phyloP scores from a whole-genome alignment of 768 basidiomycete species.

The Megacollybia marginata region DNA sequence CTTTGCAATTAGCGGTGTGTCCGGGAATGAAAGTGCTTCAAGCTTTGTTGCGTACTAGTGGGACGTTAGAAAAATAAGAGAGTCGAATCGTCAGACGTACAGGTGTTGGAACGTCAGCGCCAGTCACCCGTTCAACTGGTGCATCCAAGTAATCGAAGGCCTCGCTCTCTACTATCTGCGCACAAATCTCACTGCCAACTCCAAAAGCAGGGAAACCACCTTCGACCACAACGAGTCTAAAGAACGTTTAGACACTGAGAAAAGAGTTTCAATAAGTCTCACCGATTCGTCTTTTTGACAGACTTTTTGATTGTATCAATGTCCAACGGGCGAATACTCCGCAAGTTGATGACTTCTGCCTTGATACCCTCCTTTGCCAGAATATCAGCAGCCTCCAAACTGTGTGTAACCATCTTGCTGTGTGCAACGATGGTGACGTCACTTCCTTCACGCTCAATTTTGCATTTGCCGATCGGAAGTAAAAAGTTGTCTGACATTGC shows the following conservation, averaged over 20 bases:
- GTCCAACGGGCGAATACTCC: constrained; percentile 93
- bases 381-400: constrained; percentile 87
- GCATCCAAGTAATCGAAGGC: constrained; percentile 99
- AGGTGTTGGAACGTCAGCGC: constrained; percentile 96
- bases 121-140: constrained; percentile 95
- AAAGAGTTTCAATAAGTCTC: constrained; percentile 4
- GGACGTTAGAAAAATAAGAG: constrained; percentile 3
- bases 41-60: constrained; percentile 82
- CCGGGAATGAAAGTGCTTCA: constrained; percentile 90
- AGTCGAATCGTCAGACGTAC: constrained; percentile 35
- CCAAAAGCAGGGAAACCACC: constrained; percentile 99
- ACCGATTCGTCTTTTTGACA: constrained; percentile 98
- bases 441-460: constrained; percentile 87
- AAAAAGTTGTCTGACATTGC: constrained; percentile 95
- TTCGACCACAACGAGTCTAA: constrained; percentile 86
- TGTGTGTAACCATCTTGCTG: constrained; percentile 96
- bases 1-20: constrained; percentile 84
- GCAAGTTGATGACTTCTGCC: constrained; percentile 96
- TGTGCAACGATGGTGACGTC: constrained; percentile 97
- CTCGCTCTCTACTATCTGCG: constrained; percentile 95
- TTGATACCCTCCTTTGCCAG: constrained; percentile 96
- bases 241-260: constrained; percentile 3
- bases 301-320: constrained; percentile 95
- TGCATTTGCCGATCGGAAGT: constrained; percentile 95
- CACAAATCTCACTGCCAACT: constrained; percentile 97